phyloP scores from a whole-genome alignment of 768 basidiomycete species.

The Baorangia bicolor region DNA sequence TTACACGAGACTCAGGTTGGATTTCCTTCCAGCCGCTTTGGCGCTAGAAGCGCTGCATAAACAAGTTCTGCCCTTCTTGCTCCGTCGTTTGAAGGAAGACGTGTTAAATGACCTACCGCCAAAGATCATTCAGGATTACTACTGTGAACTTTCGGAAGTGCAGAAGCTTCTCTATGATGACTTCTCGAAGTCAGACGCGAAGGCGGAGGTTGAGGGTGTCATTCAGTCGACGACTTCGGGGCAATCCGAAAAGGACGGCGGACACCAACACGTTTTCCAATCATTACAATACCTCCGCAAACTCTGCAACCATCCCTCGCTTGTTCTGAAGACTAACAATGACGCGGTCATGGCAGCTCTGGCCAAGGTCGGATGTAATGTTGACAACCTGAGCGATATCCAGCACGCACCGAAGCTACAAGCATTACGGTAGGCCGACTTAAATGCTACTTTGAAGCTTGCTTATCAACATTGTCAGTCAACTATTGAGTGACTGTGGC shows the following conservation, averaged over 20 bases:
- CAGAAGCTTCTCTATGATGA: constrained; percentile 96
- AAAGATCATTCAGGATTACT: constrained; percentile 99
- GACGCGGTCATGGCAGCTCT: constrained; percentile 60
- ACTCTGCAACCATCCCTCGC: constrained; percentile 94
- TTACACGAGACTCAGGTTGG: neutral
- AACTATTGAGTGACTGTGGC: constrained; percentile 92
- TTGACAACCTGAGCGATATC: constrained; percentile 65
- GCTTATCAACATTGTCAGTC: constrained; percentile 47
- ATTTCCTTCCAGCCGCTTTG: constrained; percentile 63
- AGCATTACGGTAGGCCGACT: constrained; percentile 71
- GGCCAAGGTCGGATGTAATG: constrained; percentile 48
- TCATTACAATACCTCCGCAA: constrained; percentile 95
- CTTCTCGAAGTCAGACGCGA: constrained; percentile 79
- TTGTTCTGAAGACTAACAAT: constrained; percentile 77
- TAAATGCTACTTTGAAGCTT: neutral
- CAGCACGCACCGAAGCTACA: constrained; percentile 92
- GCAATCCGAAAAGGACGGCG: constrained; percentile 38
- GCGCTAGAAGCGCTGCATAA: constrained; percentile 97
- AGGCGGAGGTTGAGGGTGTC: constrained; percentile 59
- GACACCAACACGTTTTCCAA: constrained; percentile 92
- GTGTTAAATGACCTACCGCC: constrained; percentile 94
- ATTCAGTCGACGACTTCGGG: constrained; percentile 46
- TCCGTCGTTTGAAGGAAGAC: constrained; percentile 96
- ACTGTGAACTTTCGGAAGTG: constrained; percentile 93
- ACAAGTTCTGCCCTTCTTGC: constrained; percentile 96